Percentiles rank a stretch among this genome's conserved stretches.
These are phyloP conservation scores for Chalciporus chontae DNA, from an alignment of 768 basidiomycete species.

Conservation along the genomic window DNA sequence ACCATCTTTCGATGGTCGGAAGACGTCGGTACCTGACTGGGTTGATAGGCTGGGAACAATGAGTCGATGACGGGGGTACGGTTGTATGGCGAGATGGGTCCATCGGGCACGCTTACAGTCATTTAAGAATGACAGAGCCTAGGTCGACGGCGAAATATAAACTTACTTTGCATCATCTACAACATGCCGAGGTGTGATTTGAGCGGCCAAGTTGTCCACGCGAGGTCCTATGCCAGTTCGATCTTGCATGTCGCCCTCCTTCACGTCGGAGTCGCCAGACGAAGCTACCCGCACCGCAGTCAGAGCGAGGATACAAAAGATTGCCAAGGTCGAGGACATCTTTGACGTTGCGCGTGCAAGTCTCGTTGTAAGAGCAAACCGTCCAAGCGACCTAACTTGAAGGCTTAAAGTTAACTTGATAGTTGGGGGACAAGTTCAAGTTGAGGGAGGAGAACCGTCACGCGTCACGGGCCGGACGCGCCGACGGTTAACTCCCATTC, in stretches of 20 bases:
- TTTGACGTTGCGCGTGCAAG: neutral
- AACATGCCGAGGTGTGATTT: neutral
- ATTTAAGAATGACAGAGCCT: neutral
- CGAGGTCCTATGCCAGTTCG: neutral
- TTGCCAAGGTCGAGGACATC: neutral
- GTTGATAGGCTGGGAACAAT: slow-evolving; percentile 2
- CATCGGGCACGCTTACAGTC: neutral
- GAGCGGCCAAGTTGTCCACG: neutral
- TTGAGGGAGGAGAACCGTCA: too few relatives aligned
- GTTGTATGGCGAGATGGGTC: neutral
- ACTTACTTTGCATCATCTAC: slow-evolving; percentile 6
- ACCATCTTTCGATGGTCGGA: slow-evolving; percentile 1
- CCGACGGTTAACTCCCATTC: too few relatives aligned
- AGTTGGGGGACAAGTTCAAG: neutral
- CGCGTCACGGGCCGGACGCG: too few relatives aligned
- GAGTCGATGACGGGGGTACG: slow-evolving; percentile 14
- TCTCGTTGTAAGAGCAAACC: too few relatives aligned
- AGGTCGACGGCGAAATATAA: neutral
- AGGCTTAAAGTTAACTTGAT: too few relatives aligned
- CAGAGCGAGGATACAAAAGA: neutral
- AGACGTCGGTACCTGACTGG: neutral
- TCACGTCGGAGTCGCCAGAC: neutral
- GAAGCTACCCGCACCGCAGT: neutral
- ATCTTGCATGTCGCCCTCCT: neutral
- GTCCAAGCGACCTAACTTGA: too few relatives aligned